These are phyloP conservation scores for Paramecium sonneborni DNA, from an alignment of 73 alveolate genomes.

Conservation along the genomic window DNA sequence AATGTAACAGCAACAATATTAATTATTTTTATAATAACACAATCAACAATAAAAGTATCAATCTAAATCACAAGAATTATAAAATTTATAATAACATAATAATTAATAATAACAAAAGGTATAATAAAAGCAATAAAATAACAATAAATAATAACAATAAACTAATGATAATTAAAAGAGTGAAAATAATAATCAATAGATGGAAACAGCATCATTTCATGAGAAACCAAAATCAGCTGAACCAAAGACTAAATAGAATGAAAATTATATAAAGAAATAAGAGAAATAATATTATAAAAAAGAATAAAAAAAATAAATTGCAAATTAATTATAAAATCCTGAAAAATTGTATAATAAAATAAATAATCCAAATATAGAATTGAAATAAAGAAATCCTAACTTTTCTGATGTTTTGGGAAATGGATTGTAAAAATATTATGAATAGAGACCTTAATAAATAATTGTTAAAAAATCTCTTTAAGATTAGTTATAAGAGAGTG, in stretches of 20 bases:
- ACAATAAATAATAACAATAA: too few species aligned
- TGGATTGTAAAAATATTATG: background rate
- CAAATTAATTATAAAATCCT: background rate
- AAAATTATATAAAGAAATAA: too few species aligned
- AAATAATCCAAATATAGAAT: background rate
- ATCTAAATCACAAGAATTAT: background rate
- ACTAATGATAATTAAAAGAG: too few species aligned
- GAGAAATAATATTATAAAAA: background rate
- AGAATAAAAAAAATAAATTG: too few species aligned
- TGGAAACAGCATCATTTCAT: background rate
- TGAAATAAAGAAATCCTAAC: background rate
- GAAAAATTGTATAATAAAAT: background rate
- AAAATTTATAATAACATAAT: background rate
- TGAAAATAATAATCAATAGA: background rate
- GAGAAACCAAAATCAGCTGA: too few species aligned
- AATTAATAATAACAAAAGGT: background rate
- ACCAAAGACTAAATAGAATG: too few species aligned
- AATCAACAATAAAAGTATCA: background rate
- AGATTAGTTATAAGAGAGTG: background rate
- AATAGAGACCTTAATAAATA: background rate
- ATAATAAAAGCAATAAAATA: background rate
- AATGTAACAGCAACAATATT: background rate
- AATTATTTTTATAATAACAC: background rate
- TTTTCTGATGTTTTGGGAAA: conserved; percentile 5
- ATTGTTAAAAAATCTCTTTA: background rate